These are phyloP conservation scores for Russula sp. DNA, from an alignment of 768 basidiomycete genomes.

Conservation along the genomic window DNA sequence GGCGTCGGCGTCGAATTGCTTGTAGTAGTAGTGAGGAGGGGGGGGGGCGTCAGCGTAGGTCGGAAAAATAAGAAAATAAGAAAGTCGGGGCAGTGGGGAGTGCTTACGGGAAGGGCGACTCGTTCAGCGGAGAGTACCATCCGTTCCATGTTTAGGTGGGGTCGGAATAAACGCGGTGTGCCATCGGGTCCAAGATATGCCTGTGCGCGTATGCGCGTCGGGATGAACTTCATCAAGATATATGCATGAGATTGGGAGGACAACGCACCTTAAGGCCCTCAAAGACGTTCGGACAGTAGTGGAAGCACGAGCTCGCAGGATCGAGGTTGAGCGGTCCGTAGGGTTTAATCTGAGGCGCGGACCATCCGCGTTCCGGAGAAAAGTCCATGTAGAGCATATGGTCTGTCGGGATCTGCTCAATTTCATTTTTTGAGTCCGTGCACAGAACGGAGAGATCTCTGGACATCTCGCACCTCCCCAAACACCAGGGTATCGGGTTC, in stretches of 20 bases:
- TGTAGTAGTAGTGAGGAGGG: neutral
- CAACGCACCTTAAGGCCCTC: conserved; percentile 60
- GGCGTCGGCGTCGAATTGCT: conserved; percentile 40
- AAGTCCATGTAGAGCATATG: conserved; percentile 72
- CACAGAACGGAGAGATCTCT: neutral
- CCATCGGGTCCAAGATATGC: conserved; percentile 70
- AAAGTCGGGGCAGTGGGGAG: neutral
- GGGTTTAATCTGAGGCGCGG: conserved; percentile 63
- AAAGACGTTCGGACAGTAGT: conserved; percentile 54
- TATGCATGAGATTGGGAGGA: neutral
- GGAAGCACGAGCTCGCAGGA: conserved; percentile 47
- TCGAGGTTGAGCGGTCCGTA: conserved; percentile 55
- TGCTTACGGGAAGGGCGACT: neutral
- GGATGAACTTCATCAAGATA: neutral
- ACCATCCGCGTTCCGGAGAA: conserved; percentile 60
- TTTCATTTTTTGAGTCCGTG: neutral
- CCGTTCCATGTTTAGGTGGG: conserved; percentile 32
- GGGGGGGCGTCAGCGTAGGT: neutral
- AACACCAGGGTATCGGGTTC: conserved; percentile 43
- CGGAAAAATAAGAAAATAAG: no score
- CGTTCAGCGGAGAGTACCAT: conserved; percentile 52
- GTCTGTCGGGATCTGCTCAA: conserved; percentile 51
- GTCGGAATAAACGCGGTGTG: conserved; percentile 64
- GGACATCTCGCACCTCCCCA: conserved; percentile 40
- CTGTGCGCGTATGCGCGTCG: conserved; percentile 27